A percentile compares a stretch with the other conserved stretches of the same genome.
phyloP scores from a whole-genome alignment of 208 protist genomes.

The Crithidia fasciculata region DNA sequence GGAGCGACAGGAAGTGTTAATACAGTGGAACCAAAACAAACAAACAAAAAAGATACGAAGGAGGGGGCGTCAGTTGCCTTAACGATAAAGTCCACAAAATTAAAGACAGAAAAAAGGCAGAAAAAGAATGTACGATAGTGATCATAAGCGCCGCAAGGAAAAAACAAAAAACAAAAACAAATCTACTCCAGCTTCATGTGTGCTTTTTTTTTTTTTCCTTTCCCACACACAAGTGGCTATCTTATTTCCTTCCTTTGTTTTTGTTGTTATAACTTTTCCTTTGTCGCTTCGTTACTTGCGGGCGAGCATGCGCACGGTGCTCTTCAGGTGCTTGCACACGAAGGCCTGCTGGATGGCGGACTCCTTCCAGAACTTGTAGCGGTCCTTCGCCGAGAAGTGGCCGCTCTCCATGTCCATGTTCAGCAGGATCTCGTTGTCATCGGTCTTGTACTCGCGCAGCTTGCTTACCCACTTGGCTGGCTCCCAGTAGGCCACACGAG shows the following conservation, averaged over 20 bases:
- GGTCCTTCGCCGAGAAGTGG: constrained; percentile 90
- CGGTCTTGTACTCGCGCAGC: constrained; percentile 83
- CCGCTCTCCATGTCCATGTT: constrained; percentile 92
- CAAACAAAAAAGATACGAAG: too few relatives aligned
- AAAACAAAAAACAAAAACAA: too few relatives aligned
- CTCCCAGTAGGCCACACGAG: constrained; percentile 93
- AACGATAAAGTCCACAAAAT: too few relatives aligned
- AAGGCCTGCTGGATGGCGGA: constrained; percentile 90
- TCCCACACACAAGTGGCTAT: background rate
- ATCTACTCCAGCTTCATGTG: too few relatives aligned
- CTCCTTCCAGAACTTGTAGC: constrained; percentile 90
- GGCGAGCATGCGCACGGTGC: constrained; percentile 56
- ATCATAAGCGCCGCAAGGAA: too few relatives aligned
- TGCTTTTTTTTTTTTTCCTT: too few relatives aligned
- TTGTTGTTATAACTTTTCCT: background rate
- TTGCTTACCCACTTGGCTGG: constrained; percentile 91
- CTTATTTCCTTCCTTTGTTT: background rate
- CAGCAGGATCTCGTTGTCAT: constrained; percentile 80
- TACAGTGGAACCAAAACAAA: too few relatives aligned
- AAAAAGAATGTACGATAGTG: too few relatives aligned
- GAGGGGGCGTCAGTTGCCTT: too few relatives aligned
- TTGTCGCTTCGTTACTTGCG: constrained; percentile 35
- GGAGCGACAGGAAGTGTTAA: too few relatives aligned
- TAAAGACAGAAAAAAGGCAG: background rate
- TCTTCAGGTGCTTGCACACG: constrained; percentile 87